A percentile compares a stretch with the other conserved stretches of the same genome.
Conservation (phyloP, 176 grass and related monocot genomes). For the Triticum turgidum region DNA sequence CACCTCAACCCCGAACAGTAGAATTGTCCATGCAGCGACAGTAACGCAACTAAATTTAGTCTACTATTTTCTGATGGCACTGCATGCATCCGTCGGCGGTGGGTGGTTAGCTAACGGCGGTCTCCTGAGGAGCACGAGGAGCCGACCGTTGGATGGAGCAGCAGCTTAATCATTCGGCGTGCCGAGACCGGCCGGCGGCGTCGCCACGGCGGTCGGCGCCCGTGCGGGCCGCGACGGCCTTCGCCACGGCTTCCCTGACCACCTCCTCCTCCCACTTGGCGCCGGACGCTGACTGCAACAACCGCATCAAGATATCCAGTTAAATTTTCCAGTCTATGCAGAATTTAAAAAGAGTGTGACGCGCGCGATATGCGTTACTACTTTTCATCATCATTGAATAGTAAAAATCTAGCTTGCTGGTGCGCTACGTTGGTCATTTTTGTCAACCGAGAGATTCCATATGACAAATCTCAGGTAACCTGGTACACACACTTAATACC, state of each 20-base stretch:
- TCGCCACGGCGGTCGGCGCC: not conserved
- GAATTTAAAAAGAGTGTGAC: not conserved
- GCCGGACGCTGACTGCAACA: not conserved
- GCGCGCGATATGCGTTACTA: not conserved
- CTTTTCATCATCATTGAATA: not conserved
- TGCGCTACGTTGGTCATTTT: not conserved
- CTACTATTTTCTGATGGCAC: no score
- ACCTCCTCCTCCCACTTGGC: not conserved
- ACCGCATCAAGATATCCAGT: not conserved
- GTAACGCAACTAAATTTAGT: no score
- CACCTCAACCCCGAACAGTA: no score
- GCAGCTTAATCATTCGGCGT: not conserved
- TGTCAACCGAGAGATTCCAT: not conserved
- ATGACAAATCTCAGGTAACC: not conserved
- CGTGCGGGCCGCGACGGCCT: not conserved
- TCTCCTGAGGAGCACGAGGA: no score
- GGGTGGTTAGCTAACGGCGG: no score
- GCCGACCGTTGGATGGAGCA: no score
- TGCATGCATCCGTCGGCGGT: no score
- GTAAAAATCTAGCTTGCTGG: not conserved
- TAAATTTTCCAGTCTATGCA: not conserved
- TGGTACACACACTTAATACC: not conserved
- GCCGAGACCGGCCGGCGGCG: not conserved
- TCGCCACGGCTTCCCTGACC: not conserved
- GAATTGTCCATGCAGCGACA: not conserved